A percentile compares a stretch with the other conserved stretches of the same genome.
Evolutionary conservation across 2,329 filamentous ascomycete species (phyloP).

Genomic region (Berkeleyomyces basicola): DNA sequence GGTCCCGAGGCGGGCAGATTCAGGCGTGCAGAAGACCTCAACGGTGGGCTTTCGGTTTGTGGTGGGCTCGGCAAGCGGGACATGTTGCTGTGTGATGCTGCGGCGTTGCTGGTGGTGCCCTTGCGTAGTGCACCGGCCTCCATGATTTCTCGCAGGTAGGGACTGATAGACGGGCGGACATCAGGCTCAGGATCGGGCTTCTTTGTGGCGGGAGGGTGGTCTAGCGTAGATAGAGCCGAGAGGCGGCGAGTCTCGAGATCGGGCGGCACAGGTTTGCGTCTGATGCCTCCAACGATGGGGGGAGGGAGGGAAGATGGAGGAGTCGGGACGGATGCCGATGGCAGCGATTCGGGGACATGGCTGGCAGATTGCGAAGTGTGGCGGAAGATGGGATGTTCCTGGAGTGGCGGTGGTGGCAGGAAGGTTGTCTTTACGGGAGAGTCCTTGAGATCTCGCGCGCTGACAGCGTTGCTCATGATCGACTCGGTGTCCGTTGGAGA

Average conservation of each 20-base stretch:
- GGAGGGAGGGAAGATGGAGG: slow-evolving; percentile 14
- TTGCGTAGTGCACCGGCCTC: slow-evolving; percentile 21
- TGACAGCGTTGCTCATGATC: not conserved
- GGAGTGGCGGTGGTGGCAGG: not conserved
- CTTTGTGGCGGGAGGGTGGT: not conserved
- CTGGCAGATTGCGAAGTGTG: slow-evolving; percentile 15
- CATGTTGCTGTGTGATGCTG: not conserved
- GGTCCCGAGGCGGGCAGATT: slow-evolving; percentile 17
- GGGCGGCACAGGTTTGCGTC: slow-evolving; percentile 8
- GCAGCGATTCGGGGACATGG: slow-evolving; percentile 10
- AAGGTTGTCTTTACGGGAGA: not conserved
- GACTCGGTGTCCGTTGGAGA: slow-evolving; percentile 25
- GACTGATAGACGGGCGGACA: slow-evolving; percentile 46
- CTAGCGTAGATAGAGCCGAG: slow-evolving; percentile 4
- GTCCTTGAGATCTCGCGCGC: not conserved
- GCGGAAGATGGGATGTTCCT: slow-evolving; percentile 11
- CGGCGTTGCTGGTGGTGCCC: not conserved
- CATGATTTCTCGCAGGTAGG: slow-evolving; percentile 25
- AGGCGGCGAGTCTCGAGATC: slow-evolving; percentile 5
- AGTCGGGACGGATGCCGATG: slow-evolving; percentile 1
- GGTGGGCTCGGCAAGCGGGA: not conserved
- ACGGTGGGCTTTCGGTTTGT: not conserved
- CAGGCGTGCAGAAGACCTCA: not conserved
- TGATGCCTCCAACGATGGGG: not conserved
- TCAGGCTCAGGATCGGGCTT: slow-evolving; percentile 36